A percentile compares a stretch with the other conserved stretches of the same genome.
Conservation (phyloP, 371 early-diverging fungal species). For the Circinella umbellata region DNA sequence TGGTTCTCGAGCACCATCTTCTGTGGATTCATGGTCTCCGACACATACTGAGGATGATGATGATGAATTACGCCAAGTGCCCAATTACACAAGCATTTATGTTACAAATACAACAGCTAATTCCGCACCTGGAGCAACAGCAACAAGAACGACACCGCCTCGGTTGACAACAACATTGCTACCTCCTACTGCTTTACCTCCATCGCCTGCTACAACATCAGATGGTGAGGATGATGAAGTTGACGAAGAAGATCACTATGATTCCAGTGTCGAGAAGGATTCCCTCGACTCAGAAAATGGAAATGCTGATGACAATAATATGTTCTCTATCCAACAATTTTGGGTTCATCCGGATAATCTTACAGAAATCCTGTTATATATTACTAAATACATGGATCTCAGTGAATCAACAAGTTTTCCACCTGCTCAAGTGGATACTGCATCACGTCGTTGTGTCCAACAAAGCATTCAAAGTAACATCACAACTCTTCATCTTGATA, state of each 20-base stretch:
- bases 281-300: not conserved
- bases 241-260: no score
- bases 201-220: constrained; percentile 10
- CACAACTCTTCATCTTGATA: constrained; percentile 18
- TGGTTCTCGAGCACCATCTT: not conserved
- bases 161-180: constrained; percentile 1
- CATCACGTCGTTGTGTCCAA: not conserved
- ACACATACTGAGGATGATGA: not conserved
- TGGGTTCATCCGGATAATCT: constrained; percentile 21
- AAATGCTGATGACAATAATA: not conserved
- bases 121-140: not conserved
- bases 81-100: constrained; percentile 14
- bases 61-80: constrained; percentile 14
- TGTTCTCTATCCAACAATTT: constrained; percentile 13
- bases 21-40: not conserved
- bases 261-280: not conserved
- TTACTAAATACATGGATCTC: constrained; percentile 9
- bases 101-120: not conserved
- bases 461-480: constrained; percentile 4
- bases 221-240: constrained; percentile 8
- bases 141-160: not conserved
- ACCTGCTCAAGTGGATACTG: constrained; percentile 6
- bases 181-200: constrained; percentile 1
- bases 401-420: not conserved
- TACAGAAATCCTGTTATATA: constrained; percentile 9